Evolutionary conservation across 2,329 filamentous ascomycete species (phyloP).

Genomic region (Fusarium duplospermum): DNA sequence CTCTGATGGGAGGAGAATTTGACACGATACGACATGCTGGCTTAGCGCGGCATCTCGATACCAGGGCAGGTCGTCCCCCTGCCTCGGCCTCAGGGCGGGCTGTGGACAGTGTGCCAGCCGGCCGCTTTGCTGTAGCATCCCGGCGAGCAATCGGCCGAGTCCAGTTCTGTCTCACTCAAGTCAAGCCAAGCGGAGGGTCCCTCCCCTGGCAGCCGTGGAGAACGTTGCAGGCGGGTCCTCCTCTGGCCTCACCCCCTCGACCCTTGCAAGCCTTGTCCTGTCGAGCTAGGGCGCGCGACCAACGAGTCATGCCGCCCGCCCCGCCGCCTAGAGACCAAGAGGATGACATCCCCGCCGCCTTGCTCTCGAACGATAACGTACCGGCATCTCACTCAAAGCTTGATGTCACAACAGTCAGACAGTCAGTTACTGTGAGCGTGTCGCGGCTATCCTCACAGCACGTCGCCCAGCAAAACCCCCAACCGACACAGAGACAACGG

Average conservation of each 20-base stretch:
- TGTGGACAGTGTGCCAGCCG: background rate
- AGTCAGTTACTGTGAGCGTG: background rate
- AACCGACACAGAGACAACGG: background rate
- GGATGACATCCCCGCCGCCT: constrained; percentile 13
- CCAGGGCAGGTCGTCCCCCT: background rate
- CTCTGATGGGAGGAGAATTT: background rate
- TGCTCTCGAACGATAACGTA: constrained; percentile 15
- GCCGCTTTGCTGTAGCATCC: constrained; percentile 9
- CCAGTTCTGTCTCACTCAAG: constrained; percentile 1
- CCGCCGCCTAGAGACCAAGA: constrained; percentile 1
- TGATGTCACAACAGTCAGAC: background rate
- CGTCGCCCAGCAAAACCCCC: background rate
- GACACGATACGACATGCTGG: background rate
- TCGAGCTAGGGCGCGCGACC: background rate
- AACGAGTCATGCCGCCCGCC: constrained; percentile 32
- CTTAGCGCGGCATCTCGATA: constrained; percentile 13
- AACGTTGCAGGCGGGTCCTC: constrained; percentile 12
- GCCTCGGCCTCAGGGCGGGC: background rate
- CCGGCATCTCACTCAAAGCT: background rate
- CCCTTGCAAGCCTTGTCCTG: constrained; percentile 16
- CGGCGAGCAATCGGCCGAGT: constrained; percentile 36
- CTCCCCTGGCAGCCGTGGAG: constrained; percentile 17
- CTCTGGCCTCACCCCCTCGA: constrained; percentile 15
- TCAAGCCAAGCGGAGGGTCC: background rate
- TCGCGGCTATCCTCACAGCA: constrained; percentile 1